Evolutionary conservation across 2,329 filamentous ascomycete species (phyloP).

Genomic region (Aspergillus fumigatiaffinis): DNA sequence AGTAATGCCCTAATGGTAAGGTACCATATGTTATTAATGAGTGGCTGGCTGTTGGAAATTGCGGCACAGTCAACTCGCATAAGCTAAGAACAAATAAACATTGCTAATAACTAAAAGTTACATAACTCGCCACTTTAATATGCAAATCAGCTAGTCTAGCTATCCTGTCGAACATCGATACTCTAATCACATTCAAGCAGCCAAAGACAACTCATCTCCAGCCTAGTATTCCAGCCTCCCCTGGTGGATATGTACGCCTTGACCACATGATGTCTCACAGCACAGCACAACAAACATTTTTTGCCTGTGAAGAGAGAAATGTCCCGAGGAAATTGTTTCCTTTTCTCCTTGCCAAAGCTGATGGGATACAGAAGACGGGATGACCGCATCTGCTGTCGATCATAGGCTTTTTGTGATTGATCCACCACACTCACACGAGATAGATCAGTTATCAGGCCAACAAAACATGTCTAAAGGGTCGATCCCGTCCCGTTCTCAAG

Average conservation of each 20-base stretch:
- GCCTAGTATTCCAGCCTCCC: neutral
- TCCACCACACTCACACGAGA: neutral
- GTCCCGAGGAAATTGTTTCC: neutral
- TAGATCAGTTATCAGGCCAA: neutral
- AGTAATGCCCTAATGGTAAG: neutral
- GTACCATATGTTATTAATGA: neutral
- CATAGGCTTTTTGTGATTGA: neutral
- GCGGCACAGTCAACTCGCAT: constrained; percentile 21
- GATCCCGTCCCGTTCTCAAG: neutral
- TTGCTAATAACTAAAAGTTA: neutral
- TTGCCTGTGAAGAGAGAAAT: neutral
- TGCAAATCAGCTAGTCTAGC: neutral
- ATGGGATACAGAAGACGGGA: neutral
- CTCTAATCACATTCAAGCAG: neutral
- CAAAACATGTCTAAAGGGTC: neutral
- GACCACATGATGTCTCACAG: neutral
- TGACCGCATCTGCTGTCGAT: neutral
- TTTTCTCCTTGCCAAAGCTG: neutral
- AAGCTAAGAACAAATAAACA: constrained; percentile 9
- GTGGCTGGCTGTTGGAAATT: constrained; percentile 6
- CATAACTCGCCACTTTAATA: neutral
- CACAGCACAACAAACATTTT: neutral
- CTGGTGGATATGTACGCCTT: neutral
- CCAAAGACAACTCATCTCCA: neutral
- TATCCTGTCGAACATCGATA: neutral